These are phyloP conservation scores for Lodderomyces elongisporus DNA, from an alignment of 1,139 yeast species.

Conservation along the genomic window DNA sequence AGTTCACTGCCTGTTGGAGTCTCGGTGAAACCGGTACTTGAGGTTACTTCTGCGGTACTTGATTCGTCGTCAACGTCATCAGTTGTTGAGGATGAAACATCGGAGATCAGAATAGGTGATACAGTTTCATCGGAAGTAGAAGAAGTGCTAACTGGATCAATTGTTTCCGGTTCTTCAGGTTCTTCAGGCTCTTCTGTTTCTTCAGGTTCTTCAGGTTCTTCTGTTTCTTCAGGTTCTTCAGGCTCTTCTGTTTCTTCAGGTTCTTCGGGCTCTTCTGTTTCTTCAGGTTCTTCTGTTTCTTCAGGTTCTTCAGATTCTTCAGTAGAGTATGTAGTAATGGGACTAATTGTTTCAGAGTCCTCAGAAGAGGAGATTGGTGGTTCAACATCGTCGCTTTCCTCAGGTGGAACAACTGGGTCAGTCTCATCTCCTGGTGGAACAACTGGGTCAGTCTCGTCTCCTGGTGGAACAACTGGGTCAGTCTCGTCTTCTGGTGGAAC, in stretches of 20 bases:
- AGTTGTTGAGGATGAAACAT: neutral
- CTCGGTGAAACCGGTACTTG: neutral
- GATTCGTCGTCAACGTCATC: constrained; percentile 1
- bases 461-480: too few species aligned
- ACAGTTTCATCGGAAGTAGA: constrained; percentile 1
- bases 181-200: constrained; percentile 22
- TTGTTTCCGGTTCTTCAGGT: constrained; percentile 1
- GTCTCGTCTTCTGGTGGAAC: too few species aligned
- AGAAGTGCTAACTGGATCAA: neutral
- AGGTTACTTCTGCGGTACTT: neutral
- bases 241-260: constrained; percentile 4
- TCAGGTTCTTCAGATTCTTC: constrained; percentile 2
- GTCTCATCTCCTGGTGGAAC: too few species aligned
- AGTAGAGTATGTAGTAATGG: neutral
- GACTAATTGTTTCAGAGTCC: neutral
- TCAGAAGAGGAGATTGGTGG: neutral
- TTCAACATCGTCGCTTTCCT: neutral
- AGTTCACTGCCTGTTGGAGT: neutral
- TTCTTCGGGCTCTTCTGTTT: constrained; percentile 4
- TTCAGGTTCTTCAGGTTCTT: constrained; percentile 20
- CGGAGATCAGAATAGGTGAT: too few species aligned
- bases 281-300: constrained; percentile 3
- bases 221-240: constrained; percentile 1
- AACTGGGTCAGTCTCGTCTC: too few species aligned
- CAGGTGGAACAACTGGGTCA: too few species aligned